phyloP scores from a whole-genome alignment of 2,329 filamentous ascomycete genomes.

The Penicillium sp. region DNA sequence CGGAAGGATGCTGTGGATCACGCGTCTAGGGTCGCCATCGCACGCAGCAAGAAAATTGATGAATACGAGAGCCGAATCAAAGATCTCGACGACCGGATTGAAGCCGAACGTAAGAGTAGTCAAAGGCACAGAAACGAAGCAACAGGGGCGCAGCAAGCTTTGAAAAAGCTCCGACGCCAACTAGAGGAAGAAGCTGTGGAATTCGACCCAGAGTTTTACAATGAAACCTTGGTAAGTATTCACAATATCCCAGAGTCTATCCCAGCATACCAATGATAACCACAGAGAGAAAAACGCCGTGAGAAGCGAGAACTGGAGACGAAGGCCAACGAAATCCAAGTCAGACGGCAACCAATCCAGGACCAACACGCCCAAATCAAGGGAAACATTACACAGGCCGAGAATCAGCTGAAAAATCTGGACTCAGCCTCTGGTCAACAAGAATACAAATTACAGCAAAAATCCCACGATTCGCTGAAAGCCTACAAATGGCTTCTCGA shows the following conservation, averaged over 20 bases:
- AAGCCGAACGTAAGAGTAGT: slow-evolving; percentile 52
- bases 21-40: slow-evolving; percentile 50
- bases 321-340: slow-evolving; percentile 44
- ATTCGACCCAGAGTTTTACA: slow-evolving; percentile 68
- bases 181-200: slow-evolving; percentile 60
- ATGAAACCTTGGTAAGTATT: slow-evolving; percentile 65
- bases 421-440: slow-evolving; percentile 74
- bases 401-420: slow-evolving; percentile 56
- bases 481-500: slow-evolving; percentile 81
- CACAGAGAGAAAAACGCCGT: slow-evolving; percentile 55
- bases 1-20: slow-evolving; percentile 54
- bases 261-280: slow-evolving; percentile 22
- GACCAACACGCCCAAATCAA: slow-evolving; percentile 37
- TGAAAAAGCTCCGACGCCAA: slow-evolving; percentile 62
- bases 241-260: not conserved
- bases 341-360: slow-evolving; percentile 32
- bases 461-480: slow-evolving; percentile 60
- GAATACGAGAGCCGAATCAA: slow-evolving; percentile 38
- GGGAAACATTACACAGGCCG: slow-evolving; percentile 39
- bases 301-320: slow-evolving; percentile 35
- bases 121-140: slow-evolving; percentile 53
- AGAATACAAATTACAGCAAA: slow-evolving; percentile 58
- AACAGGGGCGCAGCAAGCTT: slow-evolving; percentile 50
- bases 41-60: slow-evolving; percentile 42
- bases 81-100: slow-evolving; percentile 40